These are phyloP conservation scores for Dendrobium catenatum DNA, from an alignment of 106 monocot species.

Conservation along the genomic window DNA sequence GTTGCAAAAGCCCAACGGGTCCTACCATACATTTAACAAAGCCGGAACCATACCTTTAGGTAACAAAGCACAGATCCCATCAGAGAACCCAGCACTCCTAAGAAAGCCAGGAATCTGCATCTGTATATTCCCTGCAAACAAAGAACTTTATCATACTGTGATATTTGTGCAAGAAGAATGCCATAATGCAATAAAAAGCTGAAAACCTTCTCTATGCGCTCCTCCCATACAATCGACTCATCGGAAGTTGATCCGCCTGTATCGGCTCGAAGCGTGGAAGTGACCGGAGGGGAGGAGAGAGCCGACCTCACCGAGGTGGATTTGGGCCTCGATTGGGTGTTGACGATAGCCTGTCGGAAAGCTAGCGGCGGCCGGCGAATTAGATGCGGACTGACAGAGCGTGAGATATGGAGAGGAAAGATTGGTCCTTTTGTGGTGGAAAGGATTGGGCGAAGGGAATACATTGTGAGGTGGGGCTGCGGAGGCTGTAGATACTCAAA, in stretches of 20 bases:
- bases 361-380: background rate
- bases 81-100: conserved; percentile 53
- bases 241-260: background rate
- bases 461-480: background rate
- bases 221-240: conserved; percentile 1
- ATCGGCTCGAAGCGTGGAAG: background rate
- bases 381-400: background rate
- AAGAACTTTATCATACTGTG: background rate
- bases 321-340: background rate
- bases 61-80: conserved; percentile 64
- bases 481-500: background rate
- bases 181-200: too few relatives aligned
- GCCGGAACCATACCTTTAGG: conserved; percentile 38
- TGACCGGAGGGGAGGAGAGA: background rate
- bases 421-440: background rate
- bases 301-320: background rate
- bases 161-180: background rate
- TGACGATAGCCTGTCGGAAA: conserved; percentile 2
- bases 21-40: background rate
- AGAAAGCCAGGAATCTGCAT: conserved; percentile 52
- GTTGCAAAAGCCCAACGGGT: background rate
- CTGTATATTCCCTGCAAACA: conserved; percentile 39
- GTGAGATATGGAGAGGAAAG: background rate
- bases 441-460: background rate
- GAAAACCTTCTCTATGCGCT: conserved; percentile 12